A percentile compares a stretch with the other conserved stretches of the same genome.
Conservation (phyloP, 768 basidiomycete species). For the Baorangia bicolor region DNA sequence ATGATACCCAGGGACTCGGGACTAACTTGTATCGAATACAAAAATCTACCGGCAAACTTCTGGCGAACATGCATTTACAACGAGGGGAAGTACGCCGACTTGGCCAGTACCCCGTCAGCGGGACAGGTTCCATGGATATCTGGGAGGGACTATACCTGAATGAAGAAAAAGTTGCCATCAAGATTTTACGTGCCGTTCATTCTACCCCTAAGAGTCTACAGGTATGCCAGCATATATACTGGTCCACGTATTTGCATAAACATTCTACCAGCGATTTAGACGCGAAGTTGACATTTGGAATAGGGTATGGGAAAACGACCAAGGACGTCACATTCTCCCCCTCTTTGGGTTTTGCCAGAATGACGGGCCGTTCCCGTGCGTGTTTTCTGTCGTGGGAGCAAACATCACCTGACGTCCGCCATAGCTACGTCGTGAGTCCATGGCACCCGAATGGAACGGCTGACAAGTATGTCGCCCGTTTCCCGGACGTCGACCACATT, state of each 20-base stretch:
- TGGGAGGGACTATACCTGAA: conserved; percentile 55
- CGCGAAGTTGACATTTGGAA: conserved; percentile 57
- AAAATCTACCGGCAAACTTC: conserved; percentile 42
- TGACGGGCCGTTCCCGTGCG: conserved; percentile 59
- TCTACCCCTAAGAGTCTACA: conserved; percentile 44
- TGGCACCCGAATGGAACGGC: conserved; percentile 56
- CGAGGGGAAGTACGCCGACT: conserved; percentile 53
- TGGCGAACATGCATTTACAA: conserved; percentile 50
- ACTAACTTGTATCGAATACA: conserved; percentile 53
- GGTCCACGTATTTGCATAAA: conserved; percentile 1
- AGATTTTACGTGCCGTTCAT: conserved; percentile 52
- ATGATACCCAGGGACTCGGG: conserved; percentile 43
- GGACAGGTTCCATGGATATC: conserved; percentile 54
- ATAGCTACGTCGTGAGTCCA: conserved; percentile 56
- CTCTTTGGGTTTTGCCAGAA: conserved; percentile 57
- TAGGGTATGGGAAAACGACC: conserved; percentile 51
- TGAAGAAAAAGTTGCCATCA: conserved; percentile 56
- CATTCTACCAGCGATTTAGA: conserved; percentile 43
- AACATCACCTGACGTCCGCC: conserved; percentile 1
- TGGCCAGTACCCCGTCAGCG: conserved; percentile 49
- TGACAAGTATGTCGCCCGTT: conserved; percentile 43
- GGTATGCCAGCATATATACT: conserved; percentile 29
- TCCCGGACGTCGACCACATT: conserved; percentile 43
- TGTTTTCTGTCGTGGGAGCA: not conserved
- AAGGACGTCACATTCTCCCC: conserved; percentile 51